These are phyloP conservation scores for Spergularia azorica DNA, from an alignment of 179 eudicot genomes.

Conservation along the genomic window DNA sequence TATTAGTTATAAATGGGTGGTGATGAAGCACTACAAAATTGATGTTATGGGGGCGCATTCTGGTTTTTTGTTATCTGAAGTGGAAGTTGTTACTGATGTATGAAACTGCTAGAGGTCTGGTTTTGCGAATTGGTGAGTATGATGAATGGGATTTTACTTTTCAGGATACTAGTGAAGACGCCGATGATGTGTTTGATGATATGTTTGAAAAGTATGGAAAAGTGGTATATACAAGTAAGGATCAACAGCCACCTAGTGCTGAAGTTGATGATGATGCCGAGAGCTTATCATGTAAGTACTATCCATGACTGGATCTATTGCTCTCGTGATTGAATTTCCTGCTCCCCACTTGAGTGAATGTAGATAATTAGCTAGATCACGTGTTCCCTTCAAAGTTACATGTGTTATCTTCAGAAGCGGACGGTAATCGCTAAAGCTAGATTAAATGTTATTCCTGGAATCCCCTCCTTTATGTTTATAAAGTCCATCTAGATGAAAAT, in stretches of 20 bases:
- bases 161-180: constrained; percentile 85
- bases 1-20: not conserved
- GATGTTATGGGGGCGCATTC: not conserved
- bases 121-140: constrained; percentile 6
- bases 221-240: constrained; percentile 67
- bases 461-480: not conserved
- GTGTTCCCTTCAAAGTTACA: not conserved
- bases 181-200: constrained; percentile 91
- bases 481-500: not conserved
- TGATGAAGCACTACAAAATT: not conserved
- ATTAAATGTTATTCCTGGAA: not conserved
- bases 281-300: constrained; percentile 81
- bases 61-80: constrained; percentile 1
- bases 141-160: constrained; percentile 5
- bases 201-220: constrained; percentile 76
- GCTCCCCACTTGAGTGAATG: not conserved
- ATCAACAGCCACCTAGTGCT: constrained; percentile 61
- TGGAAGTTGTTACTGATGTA: not conserved
- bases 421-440: not conserved
- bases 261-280: constrained; percentile 96
- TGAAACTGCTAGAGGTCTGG: not conserved
- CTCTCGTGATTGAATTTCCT: not conserved
- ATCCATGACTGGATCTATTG: constrained; percentile 23
- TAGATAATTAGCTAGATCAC: not conserved
- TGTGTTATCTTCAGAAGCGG: not conserved